Base-by-base conservation (phyloP, 2,329 filamentous ascomycete genomes). In the Chrysoporthe deuterocubensis region DNA sequence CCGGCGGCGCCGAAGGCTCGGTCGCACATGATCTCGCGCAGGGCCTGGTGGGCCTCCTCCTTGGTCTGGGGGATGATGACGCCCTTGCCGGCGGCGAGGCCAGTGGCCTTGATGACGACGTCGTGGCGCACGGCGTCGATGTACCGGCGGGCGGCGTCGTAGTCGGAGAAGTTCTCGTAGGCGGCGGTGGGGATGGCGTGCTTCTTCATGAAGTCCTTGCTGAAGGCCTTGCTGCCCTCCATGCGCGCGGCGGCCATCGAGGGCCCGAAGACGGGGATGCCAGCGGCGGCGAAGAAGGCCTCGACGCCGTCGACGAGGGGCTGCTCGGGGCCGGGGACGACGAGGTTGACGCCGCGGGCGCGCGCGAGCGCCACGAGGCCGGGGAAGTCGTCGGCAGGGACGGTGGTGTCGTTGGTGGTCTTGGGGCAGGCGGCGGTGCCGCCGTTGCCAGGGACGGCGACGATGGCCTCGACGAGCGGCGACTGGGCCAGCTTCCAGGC, bases 171-270 rank as follows among this genome's bases (percentile, higher is more conserved):
- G 82, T 96, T 97, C 78, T 91, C 88, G 81, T 97, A 98, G 50
- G 87, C 89, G 18, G 96, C 96, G 0, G 96, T 98, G 48, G 95
- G 94, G 74, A 99, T 97, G 74, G 87, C 86, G 81, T 97, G 89
- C 72, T 90, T 89, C 79, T 92, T 90, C 96, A 98, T 99, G 77
- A 98, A 98, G 79, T 98, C 94, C 78, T 99, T 99, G 70, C 92
- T 94, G 79, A 96, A 98, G 13, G 95, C 92, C 84, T 99, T 99
- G 82, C 92, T 96, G 69, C 96, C 96, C 81, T 99, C 96, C 87
- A 99, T 93, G 57, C 88, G 87, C 21, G 96, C 94, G 32, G 96
- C 95, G 61, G 89, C 88, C 80, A 92, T 89, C 67, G 90, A 92
- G 5, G 96, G 96, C 1, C 95, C 96, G 76, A 97, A 98, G 79